Conservation (phyloP, 2,329 filamentous ascomycete genomes). For the Pleomassaria siparia region DNA sequence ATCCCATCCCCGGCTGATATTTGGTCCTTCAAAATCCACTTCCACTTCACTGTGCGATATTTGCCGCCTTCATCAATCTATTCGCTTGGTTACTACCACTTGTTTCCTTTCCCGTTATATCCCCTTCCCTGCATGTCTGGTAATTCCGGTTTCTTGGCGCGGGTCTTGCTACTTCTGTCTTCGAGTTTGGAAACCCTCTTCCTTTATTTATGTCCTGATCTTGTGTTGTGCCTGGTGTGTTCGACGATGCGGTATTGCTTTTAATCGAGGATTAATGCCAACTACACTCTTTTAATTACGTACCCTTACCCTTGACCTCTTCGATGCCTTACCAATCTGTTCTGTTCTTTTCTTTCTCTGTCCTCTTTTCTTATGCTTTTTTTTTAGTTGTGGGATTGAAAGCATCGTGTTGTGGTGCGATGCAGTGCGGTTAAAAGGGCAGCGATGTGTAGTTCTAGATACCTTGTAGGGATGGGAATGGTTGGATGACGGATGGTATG, state of each 20-base stretch:
- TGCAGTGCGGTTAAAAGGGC: neutral
- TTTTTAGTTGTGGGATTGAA: neutral
- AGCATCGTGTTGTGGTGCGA: neutral
- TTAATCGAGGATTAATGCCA: conserved; percentile 5
- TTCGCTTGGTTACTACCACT: conserved; percentile 22
- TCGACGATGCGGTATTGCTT: conserved; percentile 1
- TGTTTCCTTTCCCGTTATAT: conserved; percentile 14
- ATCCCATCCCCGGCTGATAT: neutral
- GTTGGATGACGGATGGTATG: neutral
- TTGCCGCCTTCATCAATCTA: conserved; percentile 25
- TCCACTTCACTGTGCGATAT: conserved; percentile 38
- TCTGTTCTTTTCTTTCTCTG: neutral
- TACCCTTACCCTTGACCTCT: neutral
- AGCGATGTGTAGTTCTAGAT: conserved; percentile 20
- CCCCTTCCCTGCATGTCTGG: conserved; percentile 8
- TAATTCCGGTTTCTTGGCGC: neutral
- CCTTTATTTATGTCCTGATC: too few species aligned
- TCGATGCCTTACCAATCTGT: conserved; percentile 3
- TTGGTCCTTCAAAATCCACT: conserved; percentile 11
- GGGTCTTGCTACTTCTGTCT: neutral
- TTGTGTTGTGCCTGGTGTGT: conserved; percentile 1
- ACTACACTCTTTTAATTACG: conserved; percentile 7
- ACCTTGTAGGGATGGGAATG: conserved; percentile 10
- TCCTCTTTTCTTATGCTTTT: neutral
- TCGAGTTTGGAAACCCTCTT: neutral